These are phyloP conservation scores for Colletotrichum sojae DNA, from an alignment of 2,329 filamentous ascomycete species.

Conservation along the genomic window DNA sequence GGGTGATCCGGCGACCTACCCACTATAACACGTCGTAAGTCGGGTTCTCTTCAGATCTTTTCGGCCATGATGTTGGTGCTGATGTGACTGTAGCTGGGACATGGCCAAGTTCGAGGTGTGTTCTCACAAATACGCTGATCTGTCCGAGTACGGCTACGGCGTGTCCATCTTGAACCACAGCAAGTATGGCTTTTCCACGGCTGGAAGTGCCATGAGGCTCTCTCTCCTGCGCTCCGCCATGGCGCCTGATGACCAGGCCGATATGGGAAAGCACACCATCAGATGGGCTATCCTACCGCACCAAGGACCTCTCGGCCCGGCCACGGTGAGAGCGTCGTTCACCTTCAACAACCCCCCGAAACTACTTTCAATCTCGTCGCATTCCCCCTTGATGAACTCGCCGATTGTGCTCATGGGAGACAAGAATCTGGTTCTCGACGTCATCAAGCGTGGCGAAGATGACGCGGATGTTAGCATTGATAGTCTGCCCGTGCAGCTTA, in stretches of 20 bases:
- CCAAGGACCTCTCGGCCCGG: slow-evolving; percentile 65
- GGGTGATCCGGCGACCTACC: slow-evolving; percentile 74
- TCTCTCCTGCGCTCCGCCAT: slow-evolving; percentile 76
- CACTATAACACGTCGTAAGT: slow-evolving; percentile 76
- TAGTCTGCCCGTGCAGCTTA: slow-evolving; percentile 19
- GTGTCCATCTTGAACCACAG: slow-evolving; percentile 78
- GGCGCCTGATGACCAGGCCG: slow-evolving; percentile 77
- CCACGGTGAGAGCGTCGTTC: slow-evolving; percentile 73
- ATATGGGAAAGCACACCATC: slow-evolving; percentile 77
- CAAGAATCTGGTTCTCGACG: slow-evolving; percentile 44
- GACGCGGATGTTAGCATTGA: slow-evolving; percentile 16
- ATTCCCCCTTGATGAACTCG: slow-evolving; percentile 26
- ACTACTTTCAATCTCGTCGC: slow-evolving; percentile 32
- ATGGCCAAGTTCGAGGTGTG: slow-evolving; percentile 87
- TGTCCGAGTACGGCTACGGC: slow-evolving; percentile 78
- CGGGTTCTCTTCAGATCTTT: slow-evolving; percentile 45
- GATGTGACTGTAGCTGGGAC: slow-evolving; percentile 62
- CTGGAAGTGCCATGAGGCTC: slow-evolving; percentile 77
- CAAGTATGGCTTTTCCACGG: slow-evolving; percentile 79
- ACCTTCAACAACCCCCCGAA: slow-evolving; percentile 77
- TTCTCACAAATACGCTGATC: slow-evolving; percentile 81
- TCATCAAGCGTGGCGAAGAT: no score
- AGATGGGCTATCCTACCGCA: slow-evolving; percentile 79
- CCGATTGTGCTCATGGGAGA: slow-evolving; percentile 65
- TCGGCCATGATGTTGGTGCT: neutral